Evolutionary conservation across 2,329 filamentous ascomycete genomes (phyloP), one percentile per base, ranked within the genome.

Genomic region (Fusarium pilosicola): DNA sequence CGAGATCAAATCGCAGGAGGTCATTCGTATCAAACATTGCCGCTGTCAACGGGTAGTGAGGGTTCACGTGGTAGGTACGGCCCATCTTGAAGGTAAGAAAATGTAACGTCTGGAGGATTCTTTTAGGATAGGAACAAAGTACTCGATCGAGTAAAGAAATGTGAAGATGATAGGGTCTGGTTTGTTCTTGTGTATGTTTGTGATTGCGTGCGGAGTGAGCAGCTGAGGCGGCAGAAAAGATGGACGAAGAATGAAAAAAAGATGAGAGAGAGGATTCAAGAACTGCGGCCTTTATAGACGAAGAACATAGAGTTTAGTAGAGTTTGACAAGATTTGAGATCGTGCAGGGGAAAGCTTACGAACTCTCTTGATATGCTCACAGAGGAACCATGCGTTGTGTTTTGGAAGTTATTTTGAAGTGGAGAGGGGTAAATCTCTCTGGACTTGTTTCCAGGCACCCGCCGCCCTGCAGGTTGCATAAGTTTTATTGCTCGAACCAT

Each of bases 301-400:
- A 69, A 65, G 7, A 45, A 30, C 12, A 38, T 45, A 36, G 34
- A 20, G 24, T 65, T 70, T 60, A 70, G 48, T 20, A 65, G 42
- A 39, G 26, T 26, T 58, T 34, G 28, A 17, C n/a, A n/a, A 14
- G 11, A 38, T 38, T n/a, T 28, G 15, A 55, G 6, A 39, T 12
- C 17, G 6, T 36, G 4, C n/a, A 58, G 22, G 51, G 49, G 15
- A 32, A 28, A 42, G 56, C 62, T 55, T 62, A 71, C 67, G 46
- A 62, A 71, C 62, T 70, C 30, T 45, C 30, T 36, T 32, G 54
- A 56, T n/a, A 54, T 24, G 45, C 48, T 28, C 18, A 30, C 34
- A n/a, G 11, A 44, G n/a, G 13, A 22, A 10, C 57, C 42, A 28
- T 36, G 41, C 20, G 34, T 26, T n/a, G 52, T 38, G 41, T 45